These are phyloP conservation scores for Corymbia citriodora DNA, from an alignment of 441 rosid genomes.

Conservation along the genomic window DNA sequence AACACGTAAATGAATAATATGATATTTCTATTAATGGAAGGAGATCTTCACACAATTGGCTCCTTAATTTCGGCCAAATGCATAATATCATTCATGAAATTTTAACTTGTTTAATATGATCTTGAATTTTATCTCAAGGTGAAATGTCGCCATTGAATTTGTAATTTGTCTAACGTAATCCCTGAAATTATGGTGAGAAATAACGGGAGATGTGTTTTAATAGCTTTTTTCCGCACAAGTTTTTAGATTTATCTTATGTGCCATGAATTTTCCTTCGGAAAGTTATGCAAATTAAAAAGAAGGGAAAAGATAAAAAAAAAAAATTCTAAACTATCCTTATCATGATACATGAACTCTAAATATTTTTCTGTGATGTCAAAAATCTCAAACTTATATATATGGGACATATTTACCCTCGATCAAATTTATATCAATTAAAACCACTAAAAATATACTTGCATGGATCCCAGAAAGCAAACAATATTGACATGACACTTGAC, in stretches of 20 bases:
- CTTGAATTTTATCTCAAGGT: rapidly evolving
- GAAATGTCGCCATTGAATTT: not conserved
- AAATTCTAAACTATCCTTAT: too few species aligned
- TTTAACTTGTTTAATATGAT: not conserved
- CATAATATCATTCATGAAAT: rapidly evolving
- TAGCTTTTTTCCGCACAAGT: not conserved
- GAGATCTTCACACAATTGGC: not conserved
- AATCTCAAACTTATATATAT: too few species aligned
- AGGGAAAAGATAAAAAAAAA: not conserved
- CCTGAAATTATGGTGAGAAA: not conserved
- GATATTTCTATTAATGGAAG: not conserved
- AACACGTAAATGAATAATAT: not conserved
- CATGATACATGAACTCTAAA: too few species aligned
- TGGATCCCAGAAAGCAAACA: not conserved
- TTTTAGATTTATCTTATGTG: not conserved
- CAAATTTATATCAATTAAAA: not conserved
- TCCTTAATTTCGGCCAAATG: not conserved
- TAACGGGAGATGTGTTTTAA: not conserved
- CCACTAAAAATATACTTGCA: too few species aligned
- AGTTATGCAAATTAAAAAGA: not conserved
- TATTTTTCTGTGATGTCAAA: rapidly evolving
- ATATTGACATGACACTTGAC: too few species aligned
- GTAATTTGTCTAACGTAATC: not conserved
- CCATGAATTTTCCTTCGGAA: not conserved
- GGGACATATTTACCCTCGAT: too few species aligned